These are phyloP conservation scores for Rhodosporidiobolus odoratus DNA, from an alignment of 768 basidiomycete genomes.

Conservation along the genomic window DNA sequence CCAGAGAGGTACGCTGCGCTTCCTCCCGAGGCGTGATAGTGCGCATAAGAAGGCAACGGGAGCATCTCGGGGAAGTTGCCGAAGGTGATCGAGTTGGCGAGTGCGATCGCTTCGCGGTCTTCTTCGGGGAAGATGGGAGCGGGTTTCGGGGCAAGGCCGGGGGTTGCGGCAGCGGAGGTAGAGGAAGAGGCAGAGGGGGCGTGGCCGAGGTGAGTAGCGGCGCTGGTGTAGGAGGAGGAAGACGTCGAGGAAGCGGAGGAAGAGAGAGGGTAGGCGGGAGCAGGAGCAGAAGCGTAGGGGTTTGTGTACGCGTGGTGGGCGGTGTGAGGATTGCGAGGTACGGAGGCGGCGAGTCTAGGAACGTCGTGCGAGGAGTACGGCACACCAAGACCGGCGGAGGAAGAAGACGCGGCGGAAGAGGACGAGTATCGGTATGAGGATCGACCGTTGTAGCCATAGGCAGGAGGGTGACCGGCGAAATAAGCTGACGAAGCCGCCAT, in stretches of 20 bases:
- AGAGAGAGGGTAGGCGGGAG: slow-evolving; percentile 10
- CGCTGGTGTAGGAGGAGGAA: neutral
- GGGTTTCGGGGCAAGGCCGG: neutral
- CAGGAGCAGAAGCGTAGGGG: slow-evolving; percentile 14
- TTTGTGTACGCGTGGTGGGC: slow-evolving; percentile 15
- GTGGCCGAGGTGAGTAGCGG: neutral
- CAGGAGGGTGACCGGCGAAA: slow-evolving; percentile 12
- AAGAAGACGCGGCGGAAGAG: neutral
- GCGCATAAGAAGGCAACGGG: slow-evolving; percentile 17
- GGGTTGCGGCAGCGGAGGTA: neutral
- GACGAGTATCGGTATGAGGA: slow-evolving; percentile 12
- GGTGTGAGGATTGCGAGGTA: slow-evolving; percentile 13
- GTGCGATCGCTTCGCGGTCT: slow-evolving; percentile 29
- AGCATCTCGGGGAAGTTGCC: slow-evolving; percentile 36
- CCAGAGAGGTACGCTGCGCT: slow-evolving; percentile 32
- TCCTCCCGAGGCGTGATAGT: slow-evolving; percentile 27
- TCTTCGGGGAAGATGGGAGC: slow-evolving; percentile 34
- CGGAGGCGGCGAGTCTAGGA: slow-evolving; percentile 13
- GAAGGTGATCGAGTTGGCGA: slow-evolving; percentile 25
- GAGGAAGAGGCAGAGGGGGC: neutral
- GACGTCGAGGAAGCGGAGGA: neutral
- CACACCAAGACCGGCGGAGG: neutral
- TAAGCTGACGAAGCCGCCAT: slow-evolving; percentile 17
- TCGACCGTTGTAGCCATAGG: slow-evolving; percentile 7
- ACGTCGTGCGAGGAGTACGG: neutral